These are phyloP conservation scores for Phytophthora crassamura DNA, from an alignment of 352 stramenopile genomes.

Conservation along the genomic window DNA sequence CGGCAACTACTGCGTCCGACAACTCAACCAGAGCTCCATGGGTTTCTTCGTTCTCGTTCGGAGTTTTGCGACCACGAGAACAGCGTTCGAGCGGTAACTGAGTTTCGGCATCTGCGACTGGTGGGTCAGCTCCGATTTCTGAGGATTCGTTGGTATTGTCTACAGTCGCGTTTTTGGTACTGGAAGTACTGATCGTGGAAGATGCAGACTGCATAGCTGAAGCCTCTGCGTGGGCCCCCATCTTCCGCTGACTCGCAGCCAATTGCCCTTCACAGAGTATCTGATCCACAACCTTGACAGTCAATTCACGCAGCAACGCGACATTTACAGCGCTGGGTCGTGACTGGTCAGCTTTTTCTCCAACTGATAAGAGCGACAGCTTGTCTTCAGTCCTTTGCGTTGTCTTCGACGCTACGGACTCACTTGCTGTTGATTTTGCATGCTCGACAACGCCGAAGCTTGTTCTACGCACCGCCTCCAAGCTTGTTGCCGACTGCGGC, in stretches of 20 bases:
- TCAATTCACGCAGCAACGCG: constrained; percentile 5
- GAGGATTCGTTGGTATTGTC: too few species aligned
- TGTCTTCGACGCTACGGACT: constrained; percentile 1
- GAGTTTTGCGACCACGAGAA: too few species aligned
- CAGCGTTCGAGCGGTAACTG: too few species aligned
- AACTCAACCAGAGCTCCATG: too few species aligned
- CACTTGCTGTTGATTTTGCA: constrained; percentile 12
- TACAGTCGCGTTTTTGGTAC: too few species aligned
- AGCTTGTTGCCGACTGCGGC: neutral
- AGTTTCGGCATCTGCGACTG: too few species aligned
- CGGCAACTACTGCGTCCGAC: too few species aligned
- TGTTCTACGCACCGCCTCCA: constrained; percentile 5
- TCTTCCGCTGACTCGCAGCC: neutral
- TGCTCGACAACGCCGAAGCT: constrained; percentile 4
- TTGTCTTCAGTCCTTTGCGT: neutral
- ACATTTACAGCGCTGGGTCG: neutral
- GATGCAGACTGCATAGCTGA: too few species aligned
- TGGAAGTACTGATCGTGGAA: too few species aligned
- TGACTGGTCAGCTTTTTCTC: neutral
- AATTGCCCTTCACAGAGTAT: constrained; percentile 16
- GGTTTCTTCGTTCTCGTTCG: too few species aligned
- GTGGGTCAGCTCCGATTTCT: too few species aligned
- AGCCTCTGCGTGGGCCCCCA: neutral
- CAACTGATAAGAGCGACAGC: neutral
- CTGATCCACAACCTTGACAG: constrained; percentile 1